Conservation (phyloP, 768 basidiomycete genomes). For the Naganishia randhawae region DNA sequence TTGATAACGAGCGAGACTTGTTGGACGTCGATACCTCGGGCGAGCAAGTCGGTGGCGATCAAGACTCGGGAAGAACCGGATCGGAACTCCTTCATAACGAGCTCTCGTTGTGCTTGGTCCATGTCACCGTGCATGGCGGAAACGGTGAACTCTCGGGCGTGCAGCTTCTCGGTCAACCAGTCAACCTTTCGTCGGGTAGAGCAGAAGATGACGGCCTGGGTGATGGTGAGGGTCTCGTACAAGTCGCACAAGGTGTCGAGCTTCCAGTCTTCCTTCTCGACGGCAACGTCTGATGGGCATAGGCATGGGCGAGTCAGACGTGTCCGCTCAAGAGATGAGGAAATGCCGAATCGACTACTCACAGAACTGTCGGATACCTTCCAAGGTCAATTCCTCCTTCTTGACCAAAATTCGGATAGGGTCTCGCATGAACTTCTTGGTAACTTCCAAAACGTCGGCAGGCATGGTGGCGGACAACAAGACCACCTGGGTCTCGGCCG, state of each 20-base stretch:
- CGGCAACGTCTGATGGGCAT: slow-evolving; percentile 64
- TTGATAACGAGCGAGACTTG: slow-evolving; percentile 97
- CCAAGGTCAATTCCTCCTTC: slow-evolving; percentile 96
- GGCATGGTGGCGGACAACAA: slow-evolving; percentile 93
- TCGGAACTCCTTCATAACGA: slow-evolving; percentile 95
- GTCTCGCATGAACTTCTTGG: slow-evolving; percentile 98
- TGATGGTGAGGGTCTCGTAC: slow-evolving; percentile 97
- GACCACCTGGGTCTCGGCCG: slow-evolving; percentile 94
- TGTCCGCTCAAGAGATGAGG: no score
- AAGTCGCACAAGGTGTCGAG: slow-evolving; percentile 96
- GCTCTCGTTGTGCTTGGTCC: slow-evolving; percentile 90
- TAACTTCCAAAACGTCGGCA: slow-evolving; percentile 97
- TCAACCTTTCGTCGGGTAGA: slow-evolving; percentile 98
- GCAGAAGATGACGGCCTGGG: slow-evolving; percentile 98
- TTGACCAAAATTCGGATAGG: slow-evolving; percentile 97
- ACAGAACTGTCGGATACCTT: slow-evolving; percentile 56
- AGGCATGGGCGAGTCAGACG: not conserved
- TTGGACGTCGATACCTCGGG: slow-evolving; percentile 96
- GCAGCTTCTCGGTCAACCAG: slow-evolving; percentile 98
- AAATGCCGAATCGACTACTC: not conserved
- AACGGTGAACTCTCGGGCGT: slow-evolving; percentile 96
- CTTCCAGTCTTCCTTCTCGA: slow-evolving; percentile 99
- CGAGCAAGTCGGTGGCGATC: slow-evolving; percentile 95
- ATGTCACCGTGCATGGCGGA: slow-evolving; percentile 77
- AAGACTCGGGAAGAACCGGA: slow-evolving; percentile 81